These are phyloP conservation scores for Fonsecaea erecta DNA, from an alignment of 2,329 filamentous ascomycete genomes.

Conservation along the genomic window DNA sequence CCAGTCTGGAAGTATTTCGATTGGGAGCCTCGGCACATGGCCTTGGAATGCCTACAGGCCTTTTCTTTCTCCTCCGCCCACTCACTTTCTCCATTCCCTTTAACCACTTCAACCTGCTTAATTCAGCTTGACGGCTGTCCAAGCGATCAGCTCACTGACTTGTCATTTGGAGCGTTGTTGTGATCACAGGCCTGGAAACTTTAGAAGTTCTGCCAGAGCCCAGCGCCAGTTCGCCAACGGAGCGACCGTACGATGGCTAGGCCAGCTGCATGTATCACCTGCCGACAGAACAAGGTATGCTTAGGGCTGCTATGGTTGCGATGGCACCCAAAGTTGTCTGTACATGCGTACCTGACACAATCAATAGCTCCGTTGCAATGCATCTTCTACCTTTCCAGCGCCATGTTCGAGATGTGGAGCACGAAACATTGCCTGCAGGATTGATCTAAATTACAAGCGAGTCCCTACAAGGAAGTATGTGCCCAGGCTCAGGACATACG, in stretches of 20 bases:
- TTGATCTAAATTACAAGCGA: conserved; percentile 2
- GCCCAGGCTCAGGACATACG: conserved; percentile 26
- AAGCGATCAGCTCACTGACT: too few species aligned
- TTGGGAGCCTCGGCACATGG: too few species aligned
- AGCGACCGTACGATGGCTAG: neutral
- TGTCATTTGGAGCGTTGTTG: too few species aligned
- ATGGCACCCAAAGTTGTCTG: neutral
- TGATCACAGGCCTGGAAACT: too few species aligned
- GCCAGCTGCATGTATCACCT: neutral
- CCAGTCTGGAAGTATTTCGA: too few species aligned
- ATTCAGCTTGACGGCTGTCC: too few species aligned
- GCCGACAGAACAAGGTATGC: neutral
- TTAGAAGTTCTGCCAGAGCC: too few species aligned
- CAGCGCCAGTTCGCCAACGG: neutral
- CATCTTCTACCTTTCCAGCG: conserved; percentile 2
- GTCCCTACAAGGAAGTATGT: conserved; percentile 23
- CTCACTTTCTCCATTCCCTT: too few species aligned
- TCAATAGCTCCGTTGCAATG: conserved; percentile 1
- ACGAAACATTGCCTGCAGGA: neutral
- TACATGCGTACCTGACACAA: neutral
- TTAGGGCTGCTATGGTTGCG: too few species aligned
- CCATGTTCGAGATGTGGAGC: neutral
- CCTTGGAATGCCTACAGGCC: too few species aligned
- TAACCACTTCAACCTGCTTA: too few species aligned
- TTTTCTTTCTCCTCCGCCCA: too few species aligned